Evolutionary conservation across 768 basidiomycete species (phyloP).

Genomic region (Calvatia gigantea): DNA sequence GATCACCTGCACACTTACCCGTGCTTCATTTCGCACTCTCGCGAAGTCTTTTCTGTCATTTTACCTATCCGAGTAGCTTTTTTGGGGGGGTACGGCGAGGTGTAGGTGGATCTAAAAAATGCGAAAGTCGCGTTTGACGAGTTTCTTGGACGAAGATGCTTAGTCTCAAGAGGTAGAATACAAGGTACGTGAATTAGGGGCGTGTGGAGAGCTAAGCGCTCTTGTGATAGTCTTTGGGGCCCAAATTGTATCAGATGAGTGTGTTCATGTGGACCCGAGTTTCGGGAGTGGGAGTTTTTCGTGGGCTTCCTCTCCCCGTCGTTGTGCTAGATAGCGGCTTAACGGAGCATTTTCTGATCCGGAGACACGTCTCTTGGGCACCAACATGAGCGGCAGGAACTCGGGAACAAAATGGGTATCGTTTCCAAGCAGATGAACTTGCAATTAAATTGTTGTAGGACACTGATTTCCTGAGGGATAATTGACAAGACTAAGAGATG

Average conservation of each 20-base stretch:
- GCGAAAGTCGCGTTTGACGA: no score
- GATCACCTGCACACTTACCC: conserved; percentile 5
- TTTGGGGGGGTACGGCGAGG: not conserved
- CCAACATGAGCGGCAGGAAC: not conserved
- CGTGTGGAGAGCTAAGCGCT: not conserved
- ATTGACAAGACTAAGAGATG: no score
- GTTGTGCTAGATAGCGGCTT: not conserved
- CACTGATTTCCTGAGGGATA: no score
- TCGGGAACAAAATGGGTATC: no score
- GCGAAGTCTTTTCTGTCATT: not conserved
- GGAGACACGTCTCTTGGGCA: not conserved
- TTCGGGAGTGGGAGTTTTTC: no score
- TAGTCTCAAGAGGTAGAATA: not conserved
- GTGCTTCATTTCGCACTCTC: conserved; percentile 2
- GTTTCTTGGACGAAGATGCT: no score
- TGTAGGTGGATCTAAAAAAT: no score
- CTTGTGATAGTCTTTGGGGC: not conserved
- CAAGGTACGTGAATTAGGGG: not conserved
- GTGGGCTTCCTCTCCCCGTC: not conserved
- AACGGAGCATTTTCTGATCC: not conserved
- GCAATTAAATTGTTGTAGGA: no score
- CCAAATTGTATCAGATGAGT: not conserved
- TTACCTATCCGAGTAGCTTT: not conserved
- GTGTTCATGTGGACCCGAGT: not conserved
- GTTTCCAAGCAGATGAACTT: no score